These are phyloP conservation scores for Plasmodium chabaudi DNA, from an alignment of 169 alveolate genomes.

Conservation along the genomic window DNA sequence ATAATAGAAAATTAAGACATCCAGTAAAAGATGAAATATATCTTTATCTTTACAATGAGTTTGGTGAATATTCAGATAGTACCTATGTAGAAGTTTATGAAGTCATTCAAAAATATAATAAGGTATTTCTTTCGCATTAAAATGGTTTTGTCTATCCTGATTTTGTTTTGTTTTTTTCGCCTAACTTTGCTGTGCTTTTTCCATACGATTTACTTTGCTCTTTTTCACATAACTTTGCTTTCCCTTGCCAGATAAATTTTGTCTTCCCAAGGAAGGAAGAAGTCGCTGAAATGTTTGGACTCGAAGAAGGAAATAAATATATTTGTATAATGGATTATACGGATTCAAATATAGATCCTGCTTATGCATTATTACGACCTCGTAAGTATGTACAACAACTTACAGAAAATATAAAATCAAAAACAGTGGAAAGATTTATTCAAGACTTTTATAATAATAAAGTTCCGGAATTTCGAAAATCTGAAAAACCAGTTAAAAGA, in stretches of 20 bases:
- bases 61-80: slow-evolving; percentile 47
- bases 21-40: slow-evolving; percentile 38
- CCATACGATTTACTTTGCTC: no score
- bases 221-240: background rate
- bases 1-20: slow-evolving; percentile 12
- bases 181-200: no score
- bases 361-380: slow-evolving; percentile 22
- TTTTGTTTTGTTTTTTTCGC: no score
- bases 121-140: slow-evolving; percentile 6
- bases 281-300: slow-evolving; percentile 8
- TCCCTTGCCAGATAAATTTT: slow-evolving; percentile 19
- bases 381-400: slow-evolving; percentile 26
- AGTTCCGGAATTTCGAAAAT: slow-evolving; percentile 21
- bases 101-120: slow-evolving; percentile 16
- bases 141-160: background rate
- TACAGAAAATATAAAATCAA: slow-evolving; percentile 16
- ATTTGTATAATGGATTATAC: slow-evolving; percentile 40
- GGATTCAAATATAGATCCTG: slow-evolving; percentile 30
- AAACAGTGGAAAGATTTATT: slow-evolving; percentile 1
- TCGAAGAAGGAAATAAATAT: slow-evolving; percentile 2
- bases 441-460: slow-evolving; percentile 34
- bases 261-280: slow-evolving; percentile 73
- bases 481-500: slow-evolving; percentile 42
- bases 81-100: slow-evolving; percentile 29
- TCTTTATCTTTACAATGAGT: slow-evolving; percentile 18